phyloP scores from a whole-genome alignment of 768 basidiomycete species.

The Candolleomyces aberdarensis region DNA sequence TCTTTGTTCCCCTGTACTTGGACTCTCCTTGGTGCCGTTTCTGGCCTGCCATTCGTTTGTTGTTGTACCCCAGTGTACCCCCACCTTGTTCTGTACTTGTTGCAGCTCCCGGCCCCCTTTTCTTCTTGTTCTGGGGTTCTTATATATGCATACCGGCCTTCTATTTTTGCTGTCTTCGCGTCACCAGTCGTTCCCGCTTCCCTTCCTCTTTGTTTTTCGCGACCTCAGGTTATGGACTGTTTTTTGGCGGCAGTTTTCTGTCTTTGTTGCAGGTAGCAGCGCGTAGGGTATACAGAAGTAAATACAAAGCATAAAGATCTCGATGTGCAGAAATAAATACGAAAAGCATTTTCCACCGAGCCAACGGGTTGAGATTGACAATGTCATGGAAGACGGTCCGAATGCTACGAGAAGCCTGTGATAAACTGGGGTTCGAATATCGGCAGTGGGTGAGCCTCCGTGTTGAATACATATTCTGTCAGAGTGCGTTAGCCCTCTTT shows the following conservation, averaged over 20 bases:
- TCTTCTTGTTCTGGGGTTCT: neutral
- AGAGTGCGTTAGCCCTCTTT: neutral
- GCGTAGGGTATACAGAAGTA: no score
- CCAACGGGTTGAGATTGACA: no score
- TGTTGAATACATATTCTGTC: constrained; percentile 86
- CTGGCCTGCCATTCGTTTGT: neutral
- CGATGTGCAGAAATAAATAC: no score
- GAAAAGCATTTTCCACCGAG: no score
- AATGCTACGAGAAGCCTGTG: neutral
- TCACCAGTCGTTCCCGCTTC: neutral
- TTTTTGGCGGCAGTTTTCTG: no score
- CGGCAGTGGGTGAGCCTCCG: constrained; percentile 54
- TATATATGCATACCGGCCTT: no score
- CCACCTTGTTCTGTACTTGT: neutral
- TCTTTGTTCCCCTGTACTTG: neutral
- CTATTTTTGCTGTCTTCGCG: no score
- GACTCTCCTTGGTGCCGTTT: neutral
- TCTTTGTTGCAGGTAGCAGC: no score
- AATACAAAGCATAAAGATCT: no score
- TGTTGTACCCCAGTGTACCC: neutral
- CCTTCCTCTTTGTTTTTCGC: neutral
- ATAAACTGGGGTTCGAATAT: constrained; percentile 28
- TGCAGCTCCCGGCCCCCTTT: neutral
- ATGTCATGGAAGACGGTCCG: neutral
- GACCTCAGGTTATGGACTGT: no score